phyloP scores from a whole-genome alignment of 805 yeast species.

The Komagataella kurtzmanii region DNA sequence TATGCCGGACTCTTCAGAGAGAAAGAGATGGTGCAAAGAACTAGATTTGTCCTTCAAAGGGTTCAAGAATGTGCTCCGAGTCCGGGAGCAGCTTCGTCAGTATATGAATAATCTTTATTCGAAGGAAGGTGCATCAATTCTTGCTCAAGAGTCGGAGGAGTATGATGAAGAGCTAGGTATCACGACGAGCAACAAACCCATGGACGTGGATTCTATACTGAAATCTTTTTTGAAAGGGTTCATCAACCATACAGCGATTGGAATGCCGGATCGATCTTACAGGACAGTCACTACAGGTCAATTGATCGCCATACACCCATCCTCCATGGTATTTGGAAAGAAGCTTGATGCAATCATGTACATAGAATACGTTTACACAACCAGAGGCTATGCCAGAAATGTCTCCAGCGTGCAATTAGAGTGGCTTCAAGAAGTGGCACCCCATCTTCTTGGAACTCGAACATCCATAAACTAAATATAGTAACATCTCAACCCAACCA shows the following conservation, averaged over 20 bases:
- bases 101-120: conserved; percentile 41
- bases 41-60: conserved; percentile 68
- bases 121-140: conserved; percentile 19
- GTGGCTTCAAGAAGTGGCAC: conserved; percentile 80
- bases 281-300: conserved; percentile 79
- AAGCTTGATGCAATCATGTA: conserved; percentile 83
- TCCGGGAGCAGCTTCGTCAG: conserved; percentile 60
- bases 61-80: conserved; percentile 60
- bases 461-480: conserved; percentile 15
- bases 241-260: conserved; percentile 82
- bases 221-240: conserved; percentile 78
- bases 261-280: conserved; percentile 89
- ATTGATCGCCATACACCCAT: conserved; percentile 79
- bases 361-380: conserved; percentile 85
- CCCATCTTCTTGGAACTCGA: conserved; percentile 39
- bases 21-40: conserved; percentile 74
- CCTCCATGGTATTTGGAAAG: conserved; percentile 75
- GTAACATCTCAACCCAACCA: conserved; percentile 7
- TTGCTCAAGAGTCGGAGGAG: conserved; percentile 15
- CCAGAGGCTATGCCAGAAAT: conserved; percentile 83
- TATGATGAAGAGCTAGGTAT: conserved; percentile 8
- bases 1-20: conserved; percentile 36
- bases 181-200: conserved; percentile 11
- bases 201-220: conserved; percentile 45
- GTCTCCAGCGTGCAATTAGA: conserved; percentile 71